Evolutionary conservation across 306 rosid genomes (phyloP).

Genomic region (Chamaecrista fasciculata): DNA sequence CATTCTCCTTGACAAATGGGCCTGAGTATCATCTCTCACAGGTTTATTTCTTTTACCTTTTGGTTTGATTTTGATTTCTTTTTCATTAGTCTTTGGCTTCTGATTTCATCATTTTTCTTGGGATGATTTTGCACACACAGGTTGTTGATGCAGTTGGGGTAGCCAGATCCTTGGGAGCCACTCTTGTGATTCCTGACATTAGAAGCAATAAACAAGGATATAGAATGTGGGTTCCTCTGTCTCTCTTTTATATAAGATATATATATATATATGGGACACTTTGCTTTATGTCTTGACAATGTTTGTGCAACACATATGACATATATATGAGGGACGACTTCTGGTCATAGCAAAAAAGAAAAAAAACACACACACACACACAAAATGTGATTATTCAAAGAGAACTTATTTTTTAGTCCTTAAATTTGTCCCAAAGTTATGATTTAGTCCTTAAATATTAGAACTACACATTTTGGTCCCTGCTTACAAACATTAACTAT

Average conservation of each 20-base stretch:
- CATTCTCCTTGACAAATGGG: conserved; percentile 40
- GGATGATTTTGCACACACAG: conserved; percentile 24
- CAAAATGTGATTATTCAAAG: no score
- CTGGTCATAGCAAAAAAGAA: no score
- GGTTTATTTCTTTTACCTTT: conserved; percentile 21
- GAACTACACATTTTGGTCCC: no score
- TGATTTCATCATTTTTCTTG: conserved; percentile 16
- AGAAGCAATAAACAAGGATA: conserved; percentile 30
- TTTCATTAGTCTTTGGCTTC: neutral
- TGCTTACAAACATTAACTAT: no score
- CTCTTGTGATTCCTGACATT: conserved; percentile 48
- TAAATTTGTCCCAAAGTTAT: no score
- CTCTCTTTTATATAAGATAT: neutral
- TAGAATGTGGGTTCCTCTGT: conserved; percentile 17
- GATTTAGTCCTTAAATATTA: no score
- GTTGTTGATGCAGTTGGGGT: conserved; percentile 46
- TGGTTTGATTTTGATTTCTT: neutral
- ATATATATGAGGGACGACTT: no score
- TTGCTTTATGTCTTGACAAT: no score
- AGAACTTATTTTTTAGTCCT: no score
- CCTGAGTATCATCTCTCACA: conserved; percentile 45
- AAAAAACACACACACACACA: no score
- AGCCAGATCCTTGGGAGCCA: conserved; percentile 42
- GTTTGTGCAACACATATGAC: no score
- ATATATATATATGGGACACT: neutral